phyloP scores from a whole-genome alignment of 192 early-diverging fungal genomes.

The Phycomyces nitens region DNA sequence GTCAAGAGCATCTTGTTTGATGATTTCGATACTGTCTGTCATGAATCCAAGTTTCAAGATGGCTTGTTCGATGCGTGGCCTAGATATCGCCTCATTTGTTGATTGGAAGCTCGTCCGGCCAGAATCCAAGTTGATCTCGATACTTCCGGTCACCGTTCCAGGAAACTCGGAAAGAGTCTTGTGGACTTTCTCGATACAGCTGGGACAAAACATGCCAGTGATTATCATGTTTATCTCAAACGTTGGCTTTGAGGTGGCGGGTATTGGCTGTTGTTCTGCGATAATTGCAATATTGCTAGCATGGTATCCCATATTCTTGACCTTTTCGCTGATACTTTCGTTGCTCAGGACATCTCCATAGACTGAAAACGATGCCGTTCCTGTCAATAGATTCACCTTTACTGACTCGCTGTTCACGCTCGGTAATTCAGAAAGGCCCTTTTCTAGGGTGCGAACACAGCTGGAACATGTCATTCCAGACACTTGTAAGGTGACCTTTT shows the following conservation, averaged over 20 bases:
- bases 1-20: background rate
- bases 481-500: conserved; percentile 53
- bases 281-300: conserved; percentile 18
- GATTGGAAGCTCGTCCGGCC: conserved; percentile 48
- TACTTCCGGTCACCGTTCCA: conserved; percentile 21
- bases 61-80: conserved; percentile 31
- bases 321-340: conserved; percentile 10
- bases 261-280: conserved; percentile 3
- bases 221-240: conserved; percentile 32
- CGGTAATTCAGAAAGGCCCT: conserved; percentile 47
- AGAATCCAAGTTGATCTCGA: conserved; percentile 45
- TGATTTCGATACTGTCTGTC: conserved; percentile 49
- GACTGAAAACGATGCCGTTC: conserved; percentile 55
- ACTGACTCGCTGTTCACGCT: conserved; percentile 60
- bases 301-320: conserved; percentile 19
- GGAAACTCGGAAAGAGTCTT: conserved; percentile 25
- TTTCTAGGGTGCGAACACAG: conserved; percentile 87
- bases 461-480: conserved; percentile 95
- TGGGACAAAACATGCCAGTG: conserved; percentile 42
- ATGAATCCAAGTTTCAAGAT: conserved; percentile 41
- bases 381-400: conserved; percentile 82
- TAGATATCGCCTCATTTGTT: conserved; percentile 35
- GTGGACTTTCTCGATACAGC: conserved; percentile 39
- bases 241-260: background rate
- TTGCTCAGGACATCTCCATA: conserved; percentile 9